Evolutionary conservation across 164 flowering plant species (phyloP).

Genomic region (Umbilicus rupestris): DNA sequence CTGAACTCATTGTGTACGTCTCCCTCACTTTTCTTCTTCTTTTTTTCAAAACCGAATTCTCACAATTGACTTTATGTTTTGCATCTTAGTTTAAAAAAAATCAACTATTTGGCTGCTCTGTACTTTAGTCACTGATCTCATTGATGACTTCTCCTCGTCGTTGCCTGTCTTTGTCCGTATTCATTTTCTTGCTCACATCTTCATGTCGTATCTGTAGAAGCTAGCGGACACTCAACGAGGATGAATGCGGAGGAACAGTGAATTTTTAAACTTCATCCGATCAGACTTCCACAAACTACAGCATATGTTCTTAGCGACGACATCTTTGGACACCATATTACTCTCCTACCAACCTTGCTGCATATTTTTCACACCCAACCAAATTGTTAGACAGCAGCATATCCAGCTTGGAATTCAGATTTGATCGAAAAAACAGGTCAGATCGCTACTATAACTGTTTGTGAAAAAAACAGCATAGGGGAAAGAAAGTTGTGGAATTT

Average conservation of each 20-base stretch:
- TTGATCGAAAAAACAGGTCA: too few relatives aligned
- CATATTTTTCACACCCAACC: slow-evolving; percentile 38
- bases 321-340: slow-evolving; percentile 69
- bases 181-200: too few relatives aligned
- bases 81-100: too few relatives aligned
- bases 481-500: too few relatives aligned
- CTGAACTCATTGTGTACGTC: background rate
- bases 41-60: background rate
- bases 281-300: slow-evolving; percentile 42
- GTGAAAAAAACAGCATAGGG: too few relatives aligned
- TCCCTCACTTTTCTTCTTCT: background rate
- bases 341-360: slow-evolving; percentile 34
- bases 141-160: too few relatives aligned
- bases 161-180: too few relatives aligned
- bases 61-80: too few relatives aligned
- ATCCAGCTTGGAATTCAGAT: slow-evolving; percentile 13
- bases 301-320: slow-evolving; percentile 55
- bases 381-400: slow-evolving; percentile 34
- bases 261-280: slow-evolving; percentile 24
- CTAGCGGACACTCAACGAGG: slow-evolving; percentile 23
- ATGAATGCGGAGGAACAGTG: slow-evolving; percentile 15
- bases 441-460: too few relatives aligned
- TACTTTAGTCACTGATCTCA: too few relatives aligned
- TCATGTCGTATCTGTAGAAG: background rate
- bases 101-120: too few relatives aligned